phyloP scores from a whole-genome alignment of 495 filamentous ascomycete species.

The Talaromyces thailandensis region DNA sequence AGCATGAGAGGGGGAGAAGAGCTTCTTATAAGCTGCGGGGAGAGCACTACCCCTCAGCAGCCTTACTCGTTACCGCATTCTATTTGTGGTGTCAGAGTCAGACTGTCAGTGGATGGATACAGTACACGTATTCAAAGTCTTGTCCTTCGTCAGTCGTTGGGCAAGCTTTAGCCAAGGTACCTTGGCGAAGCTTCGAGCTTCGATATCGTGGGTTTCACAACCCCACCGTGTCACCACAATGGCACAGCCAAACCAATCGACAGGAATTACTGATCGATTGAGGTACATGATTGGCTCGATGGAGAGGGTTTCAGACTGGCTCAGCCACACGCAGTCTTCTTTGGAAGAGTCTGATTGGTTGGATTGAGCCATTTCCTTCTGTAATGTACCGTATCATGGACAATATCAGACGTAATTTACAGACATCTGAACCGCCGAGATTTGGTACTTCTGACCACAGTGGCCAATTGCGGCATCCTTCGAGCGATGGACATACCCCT shows the following conservation, averaged over 20 bases:
- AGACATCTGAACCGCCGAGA: not conserved
- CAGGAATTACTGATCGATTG: not conserved
- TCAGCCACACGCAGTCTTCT: not conserved
- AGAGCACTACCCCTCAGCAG: not conserved
- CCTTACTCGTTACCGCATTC: not conserved
- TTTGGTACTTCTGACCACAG: not conserved
- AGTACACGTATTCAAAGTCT: not conserved
- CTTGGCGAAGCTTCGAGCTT: not conserved
- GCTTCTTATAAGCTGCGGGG: slow-evolving; percentile 4
- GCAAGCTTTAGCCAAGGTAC: not conserved
- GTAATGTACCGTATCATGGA: not conserved
- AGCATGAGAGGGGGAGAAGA: not conserved
- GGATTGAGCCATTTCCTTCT: not conserved
- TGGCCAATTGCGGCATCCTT: not conserved
- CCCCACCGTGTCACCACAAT: not conserved
- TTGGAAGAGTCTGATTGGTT: not conserved
- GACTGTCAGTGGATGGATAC: not conserved
- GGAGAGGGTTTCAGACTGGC: not conserved
- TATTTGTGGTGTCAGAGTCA: not conserved
- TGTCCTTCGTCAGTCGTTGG: not conserved
- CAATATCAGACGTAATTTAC: not conserved
- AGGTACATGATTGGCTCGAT: not conserved
- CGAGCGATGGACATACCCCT: not conserved
- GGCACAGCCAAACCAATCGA: too few species aligned
- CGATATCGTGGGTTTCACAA: not conserved